Evolutionary conservation across 495 filamentous ascomycete genomes (phyloP).

Genomic region (Talaromyces adpressus): DNA sequence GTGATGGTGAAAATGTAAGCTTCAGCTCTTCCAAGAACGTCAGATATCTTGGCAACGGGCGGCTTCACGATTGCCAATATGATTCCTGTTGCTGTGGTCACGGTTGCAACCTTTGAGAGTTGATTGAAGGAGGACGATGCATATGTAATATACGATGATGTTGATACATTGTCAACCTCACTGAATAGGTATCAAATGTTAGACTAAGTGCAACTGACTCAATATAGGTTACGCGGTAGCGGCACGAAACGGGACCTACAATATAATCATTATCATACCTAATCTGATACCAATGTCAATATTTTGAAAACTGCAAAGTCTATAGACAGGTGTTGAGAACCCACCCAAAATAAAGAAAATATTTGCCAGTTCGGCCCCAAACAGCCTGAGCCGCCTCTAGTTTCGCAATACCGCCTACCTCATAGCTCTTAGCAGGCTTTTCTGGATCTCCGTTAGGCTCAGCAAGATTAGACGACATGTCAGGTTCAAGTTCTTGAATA

Average conservation of each 20-base stretch:
- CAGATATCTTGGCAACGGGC: slow-evolving; percentile 41
- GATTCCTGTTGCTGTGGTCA: slow-evolving; percentile 37
- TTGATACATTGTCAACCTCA: slow-evolving; percentile 42
- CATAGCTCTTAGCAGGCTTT: neutral
- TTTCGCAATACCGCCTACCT: slow-evolving; percentile 20
- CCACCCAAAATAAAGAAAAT: slow-evolving; percentile 36
- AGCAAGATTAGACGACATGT: neutral
- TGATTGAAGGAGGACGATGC: slow-evolving; percentile 36
- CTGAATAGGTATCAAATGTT: slow-evolving; percentile 4
- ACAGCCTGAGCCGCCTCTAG: slow-evolving; percentile 36
- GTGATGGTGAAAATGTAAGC: slow-evolving; percentile 36
- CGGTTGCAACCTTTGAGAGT: slow-evolving; percentile 32
- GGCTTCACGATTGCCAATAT: slow-evolving; percentile 40
- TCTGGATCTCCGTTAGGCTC: neutral
- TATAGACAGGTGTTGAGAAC: neutral
- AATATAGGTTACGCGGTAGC: neutral
- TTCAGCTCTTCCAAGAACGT: slow-evolving; percentile 38
- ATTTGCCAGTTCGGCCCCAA: slow-evolving; percentile 35
- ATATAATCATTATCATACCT: slow-evolving; percentile 41
- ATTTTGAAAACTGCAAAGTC: neutral
- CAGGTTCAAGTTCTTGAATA: neutral
- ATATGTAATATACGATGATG: slow-evolving; percentile 40
- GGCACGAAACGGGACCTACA: slow-evolving; percentile 19
- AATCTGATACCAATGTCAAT: slow-evolving; percentile 17
- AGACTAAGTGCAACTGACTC: neutral